Conservation (phyloP, 78 protist genomes). For the Neovahlkampfia damariscottae region DNA sequence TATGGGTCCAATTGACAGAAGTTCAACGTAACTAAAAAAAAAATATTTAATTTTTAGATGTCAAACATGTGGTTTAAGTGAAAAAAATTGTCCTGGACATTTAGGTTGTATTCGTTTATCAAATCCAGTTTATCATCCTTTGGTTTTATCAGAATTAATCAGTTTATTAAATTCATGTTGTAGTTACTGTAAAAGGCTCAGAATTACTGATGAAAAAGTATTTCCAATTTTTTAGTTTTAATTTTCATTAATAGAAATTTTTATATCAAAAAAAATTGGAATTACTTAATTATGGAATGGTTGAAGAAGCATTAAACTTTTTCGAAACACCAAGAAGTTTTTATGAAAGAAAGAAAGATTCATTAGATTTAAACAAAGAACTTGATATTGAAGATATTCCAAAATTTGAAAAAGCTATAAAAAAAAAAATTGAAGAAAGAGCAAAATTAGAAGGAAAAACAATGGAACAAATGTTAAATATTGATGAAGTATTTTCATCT, state of each 20-base stretch:
- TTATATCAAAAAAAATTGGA: background rate
- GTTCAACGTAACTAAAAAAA: too few species aligned
- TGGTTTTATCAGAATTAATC: conserved; percentile 34
- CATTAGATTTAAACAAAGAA: too few species aligned
- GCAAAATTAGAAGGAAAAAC: too few species aligned
- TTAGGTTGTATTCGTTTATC: conserved; percentile 81
- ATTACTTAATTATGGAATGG: background rate
- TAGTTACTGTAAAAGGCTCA: conserved; percentile 60
- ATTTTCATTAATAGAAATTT: background rate
- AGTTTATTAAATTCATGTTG: conserved; percentile 60
- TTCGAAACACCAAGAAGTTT: background rate
- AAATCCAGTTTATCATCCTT: conserved; percentile 73
- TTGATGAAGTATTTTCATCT: too few species aligned
- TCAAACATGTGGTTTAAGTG: conserved; percentile 53
- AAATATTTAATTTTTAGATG: too few species aligned
- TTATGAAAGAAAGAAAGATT: too few species aligned
- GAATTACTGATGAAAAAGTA: background rate
- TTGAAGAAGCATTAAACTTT: background rate
- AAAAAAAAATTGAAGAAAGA: too few species aligned
- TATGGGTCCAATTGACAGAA: conserved; percentile 71
- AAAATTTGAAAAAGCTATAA: too few species aligned
- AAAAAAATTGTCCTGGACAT: conserved; percentile 89
- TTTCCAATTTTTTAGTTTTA: background rate
- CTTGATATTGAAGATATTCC: too few species aligned
- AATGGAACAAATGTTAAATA: too few species aligned